Evolutionary conservation across 257 asterid genomes (phyloP).

Genomic region (Nicotiana tabacum): DNA sequence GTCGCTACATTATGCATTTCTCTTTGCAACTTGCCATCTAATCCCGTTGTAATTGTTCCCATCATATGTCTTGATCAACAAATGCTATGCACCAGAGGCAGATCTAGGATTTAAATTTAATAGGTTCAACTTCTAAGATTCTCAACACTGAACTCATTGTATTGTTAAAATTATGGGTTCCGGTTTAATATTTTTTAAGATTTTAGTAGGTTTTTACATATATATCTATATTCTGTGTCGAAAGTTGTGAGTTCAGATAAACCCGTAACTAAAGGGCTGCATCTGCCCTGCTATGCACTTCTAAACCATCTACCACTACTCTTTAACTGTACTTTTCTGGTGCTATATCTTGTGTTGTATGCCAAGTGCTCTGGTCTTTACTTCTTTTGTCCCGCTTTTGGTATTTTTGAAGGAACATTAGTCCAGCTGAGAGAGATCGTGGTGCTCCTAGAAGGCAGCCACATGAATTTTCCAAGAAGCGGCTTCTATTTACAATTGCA

Average conservation of each 20-base stretch:
- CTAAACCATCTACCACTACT: neutral
- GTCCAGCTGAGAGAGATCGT: conserved; percentile 56
- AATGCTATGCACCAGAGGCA: neutral
- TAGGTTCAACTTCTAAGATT: no score
- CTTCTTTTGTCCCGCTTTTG: neutral
- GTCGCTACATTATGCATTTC: neutral
- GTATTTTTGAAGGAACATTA: conserved; percentile 40
- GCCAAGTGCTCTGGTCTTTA: neutral
- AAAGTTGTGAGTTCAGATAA: no score
- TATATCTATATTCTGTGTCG: no score
- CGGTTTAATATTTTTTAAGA: no score
- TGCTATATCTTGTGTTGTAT: neutral
- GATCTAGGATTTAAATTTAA: neutral
- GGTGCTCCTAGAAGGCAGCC: conserved; percentile 76
- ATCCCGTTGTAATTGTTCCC: neutral
- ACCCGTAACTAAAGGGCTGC: no score
- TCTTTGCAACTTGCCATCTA: neutral
- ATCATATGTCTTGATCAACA: neutral
- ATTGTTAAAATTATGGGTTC: no score
- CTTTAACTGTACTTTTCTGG: neutral
- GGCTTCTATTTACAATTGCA: conserved; percentile 73
- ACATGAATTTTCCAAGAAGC: conserved; percentile 48
- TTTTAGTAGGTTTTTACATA: no score
- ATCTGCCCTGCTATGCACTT: neutral
- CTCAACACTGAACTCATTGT: no score